phyloP scores from a whole-genome alignment of 441 rosid genomes.

The Bocquillonia castaneifolia region DNA sequence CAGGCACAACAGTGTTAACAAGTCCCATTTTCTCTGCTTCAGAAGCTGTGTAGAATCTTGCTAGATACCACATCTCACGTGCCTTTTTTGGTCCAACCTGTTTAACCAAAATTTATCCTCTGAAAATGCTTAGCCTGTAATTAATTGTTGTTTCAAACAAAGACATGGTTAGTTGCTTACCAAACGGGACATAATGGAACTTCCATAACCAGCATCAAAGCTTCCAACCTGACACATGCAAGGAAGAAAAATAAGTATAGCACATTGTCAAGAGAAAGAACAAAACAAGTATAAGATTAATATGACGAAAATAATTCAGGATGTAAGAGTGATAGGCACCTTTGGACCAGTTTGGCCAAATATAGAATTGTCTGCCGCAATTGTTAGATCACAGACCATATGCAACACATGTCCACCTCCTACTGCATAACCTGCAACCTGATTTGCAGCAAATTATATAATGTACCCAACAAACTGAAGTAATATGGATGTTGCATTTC shows the following conservation, averaged over 20 bases:
- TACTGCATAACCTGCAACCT: constrained; percentile 97
- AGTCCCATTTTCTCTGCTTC: constrained; percentile 98
- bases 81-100: constrained; percentile 92
- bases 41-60: constrained; percentile 75
- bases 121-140: neutral
- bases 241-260: neutral
- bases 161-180: constrained; percentile 34
- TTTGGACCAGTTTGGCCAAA: constrained; percentile 98
- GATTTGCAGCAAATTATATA: constrained; percentile 14
- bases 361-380: constrained; percentile 84
- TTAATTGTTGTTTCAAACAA: neutral
- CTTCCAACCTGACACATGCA: constrained; percentile 66
- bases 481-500: too few species aligned
- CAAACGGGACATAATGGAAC: constrained; percentile 93
- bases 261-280: neutral
- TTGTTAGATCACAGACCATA: constrained; percentile 95
- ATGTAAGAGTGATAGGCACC: constrained; percentile 30
- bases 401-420: constrained; percentile 93
- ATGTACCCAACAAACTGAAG: neutral
- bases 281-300: neutral
- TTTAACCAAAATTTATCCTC: constrained; percentile 15
- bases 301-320: too few species aligned
- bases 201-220: constrained; percentile 96
- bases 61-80: constrained; percentile 87
- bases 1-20: constrained; percentile 74